Conservation (phyloP, 2,329 filamentous ascomycete genomes). For the Diaporthe citri region DNA sequence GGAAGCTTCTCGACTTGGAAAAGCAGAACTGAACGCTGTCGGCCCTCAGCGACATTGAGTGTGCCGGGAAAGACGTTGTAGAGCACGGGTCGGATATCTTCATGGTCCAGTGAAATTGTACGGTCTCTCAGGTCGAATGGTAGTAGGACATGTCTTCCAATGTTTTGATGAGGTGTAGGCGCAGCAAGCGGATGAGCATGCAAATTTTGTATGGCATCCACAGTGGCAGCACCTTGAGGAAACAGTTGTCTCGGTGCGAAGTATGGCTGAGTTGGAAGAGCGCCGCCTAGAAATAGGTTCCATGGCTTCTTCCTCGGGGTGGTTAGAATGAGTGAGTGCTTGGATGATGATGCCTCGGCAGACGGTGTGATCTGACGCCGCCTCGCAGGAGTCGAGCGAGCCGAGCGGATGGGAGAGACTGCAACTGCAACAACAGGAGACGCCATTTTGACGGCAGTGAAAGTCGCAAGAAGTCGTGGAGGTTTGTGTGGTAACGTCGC, state of each 20-base stretch:
- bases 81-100: background rate
- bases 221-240: background rate
- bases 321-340: background rate
- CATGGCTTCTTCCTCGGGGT: background rate
- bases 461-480: background rate
- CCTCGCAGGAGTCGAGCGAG: background rate
- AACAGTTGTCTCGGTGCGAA: background rate
- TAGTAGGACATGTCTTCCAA: background rate
- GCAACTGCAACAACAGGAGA: background rate
- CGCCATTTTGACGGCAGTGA: background rate
- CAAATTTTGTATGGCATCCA: background rate
- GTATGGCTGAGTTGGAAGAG: background rate
- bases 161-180: background rate
- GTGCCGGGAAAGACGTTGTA: background rate
- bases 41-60: background rate
- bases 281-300: background rate
- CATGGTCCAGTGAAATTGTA: background rate
- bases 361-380: background rate
- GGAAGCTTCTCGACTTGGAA: slow-evolving; percentile 1
- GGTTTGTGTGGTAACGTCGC: background rate
- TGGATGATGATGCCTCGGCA: background rate
- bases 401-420: background rate
- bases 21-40: background rate
- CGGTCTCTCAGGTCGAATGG: background rate
- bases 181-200: background rate